Base-by-base conservation (phyloP, 441 rosid genomes). In the Jatropha multifida region DNA sequence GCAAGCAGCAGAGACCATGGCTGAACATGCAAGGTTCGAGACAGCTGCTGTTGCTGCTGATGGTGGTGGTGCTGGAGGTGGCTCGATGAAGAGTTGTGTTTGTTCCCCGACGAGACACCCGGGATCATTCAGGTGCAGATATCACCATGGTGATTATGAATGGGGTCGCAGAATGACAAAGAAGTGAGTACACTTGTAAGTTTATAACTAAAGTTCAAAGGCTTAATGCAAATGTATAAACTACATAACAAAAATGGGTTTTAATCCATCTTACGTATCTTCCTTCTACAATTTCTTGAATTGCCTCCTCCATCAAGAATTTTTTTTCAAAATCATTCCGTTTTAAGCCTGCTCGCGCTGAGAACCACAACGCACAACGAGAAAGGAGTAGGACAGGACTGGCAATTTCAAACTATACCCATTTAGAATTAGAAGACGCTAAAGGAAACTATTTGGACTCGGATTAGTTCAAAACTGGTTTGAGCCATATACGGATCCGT, bases 41-140 rank as follows among this genome's bases (percentile, higher is more conserved):
- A 73, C n/a, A 12, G 80, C 65, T 2, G 75, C 20, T 10, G 78
- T 55, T 38, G 78, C 54, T 15, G 59, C 69, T n/a, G 78, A 15
- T 23, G 75, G 51, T 17, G 77, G 71, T n/a, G 72, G 48, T 3
- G 78, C 15, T 32, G 12, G 4, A 6, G 74, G 44, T 12, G 80
- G 80, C 37, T 71, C 78, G 48, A 65, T 15, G 15, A 83, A 75
- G 85, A 51, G 37, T 70, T 89, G 91, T 40, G 4, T 83, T 7
- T 89, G 90, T 72, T 88, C 90, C 0, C 88, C 90, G 1, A 79
- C 90, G 4, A 80, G 18, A 68, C 93, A 89, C 51, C 87, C 90
- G 0, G 88, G 91, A 14, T 89, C 93, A 3, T 89, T 89, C 73
- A 74, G 88, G 69, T 88, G 91, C 78, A 81, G 90, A 83, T 72